A percentile compares a stretch with the other conserved stretches of the same genome.
Evolutionary conservation across 2,329 filamentous ascomycete genomes (phyloP).

Genomic region (Colletotrichum eleusines): DNA sequence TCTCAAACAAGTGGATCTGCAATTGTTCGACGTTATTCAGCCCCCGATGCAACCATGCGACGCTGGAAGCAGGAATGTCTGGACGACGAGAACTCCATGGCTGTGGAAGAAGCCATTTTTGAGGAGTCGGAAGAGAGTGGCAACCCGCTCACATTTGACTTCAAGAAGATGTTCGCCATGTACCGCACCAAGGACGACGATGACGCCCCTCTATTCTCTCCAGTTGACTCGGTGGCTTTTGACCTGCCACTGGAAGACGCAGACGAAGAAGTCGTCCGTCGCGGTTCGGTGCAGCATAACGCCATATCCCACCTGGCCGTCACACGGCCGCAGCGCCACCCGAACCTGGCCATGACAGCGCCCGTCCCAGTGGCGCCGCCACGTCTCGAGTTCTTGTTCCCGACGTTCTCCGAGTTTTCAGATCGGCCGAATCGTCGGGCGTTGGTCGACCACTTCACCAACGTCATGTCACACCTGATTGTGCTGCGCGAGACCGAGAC

Average conservation of each 20-base stretch:
- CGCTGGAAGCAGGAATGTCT: slow-evolving; percentile 35
- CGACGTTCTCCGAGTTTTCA: slow-evolving; percentile 69
- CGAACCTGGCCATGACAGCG: slow-evolving; percentile 49
- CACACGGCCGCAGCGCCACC: slow-evolving; percentile 39
- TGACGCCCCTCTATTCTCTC: slow-evolving; percentile 47
- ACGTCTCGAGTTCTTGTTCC: slow-evolving; percentile 64
- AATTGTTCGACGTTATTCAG: slow-evolving; percentile 29
- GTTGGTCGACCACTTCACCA: slow-evolving; percentile 73
- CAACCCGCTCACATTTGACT: slow-evolving; percentile 28
- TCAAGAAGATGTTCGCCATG: slow-evolving; percentile 34
- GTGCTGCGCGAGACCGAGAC: slow-evolving; percentile 70
- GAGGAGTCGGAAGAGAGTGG: slow-evolving; percentile 30
- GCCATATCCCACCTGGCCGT: slow-evolving; percentile 30
- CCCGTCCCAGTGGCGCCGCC: slow-evolving; percentile 54
- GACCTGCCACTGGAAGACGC: slow-evolving; percentile 47
- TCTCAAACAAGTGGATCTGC: slow-evolving; percentile 30
- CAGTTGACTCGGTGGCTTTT: slow-evolving; percentile 50
- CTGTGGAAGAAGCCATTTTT: slow-evolving; percentile 33
- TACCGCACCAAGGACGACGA: slow-evolving; percentile 25
- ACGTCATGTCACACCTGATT: slow-evolving; percentile 73
- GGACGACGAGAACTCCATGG: slow-evolving; percentile 27
- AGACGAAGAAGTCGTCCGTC: slow-evolving; percentile 43
- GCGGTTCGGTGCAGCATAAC: slow-evolving; percentile 45
- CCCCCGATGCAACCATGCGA: slow-evolving; percentile 27
- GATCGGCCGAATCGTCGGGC: slow-evolving; percentile 65